Evolutionary conservation across 805 yeast species (phyloP), one percentile per base, ranked within the genome.

Genomic region (Starmera amethionina): DNA sequence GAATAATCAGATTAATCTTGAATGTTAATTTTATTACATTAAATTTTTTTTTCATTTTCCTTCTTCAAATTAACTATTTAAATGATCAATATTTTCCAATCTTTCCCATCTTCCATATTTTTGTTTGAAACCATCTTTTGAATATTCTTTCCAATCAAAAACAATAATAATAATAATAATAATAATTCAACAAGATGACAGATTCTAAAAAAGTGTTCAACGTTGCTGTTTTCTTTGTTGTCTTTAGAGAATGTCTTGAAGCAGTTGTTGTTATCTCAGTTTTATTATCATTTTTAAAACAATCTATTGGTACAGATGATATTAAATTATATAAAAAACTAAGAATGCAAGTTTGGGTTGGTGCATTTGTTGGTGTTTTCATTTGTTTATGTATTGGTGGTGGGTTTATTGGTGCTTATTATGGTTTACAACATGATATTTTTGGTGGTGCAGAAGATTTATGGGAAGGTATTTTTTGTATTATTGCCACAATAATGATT

Each of bases 401-500:
- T 64, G 95, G 88, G 42, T 89, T 90, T 65, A 89, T 90, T 59
- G 98, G 95, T 62, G 88, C 87, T 18, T 90, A 86, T 68, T 90
- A 90, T 61, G 65, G 83, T 31, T 70, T 83, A 38, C 79, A 82
- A 47, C 75, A 75, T 40, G 94, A 90, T 73, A 74, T 90, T 48
- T 90, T 96, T 84, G 71, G 90, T 38, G 58, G 62, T 11, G 78
- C 95, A 16, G 98, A 90, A 62, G 97, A 90, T 60, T 62, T 90
- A 42, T 90, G 97, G 97, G 98, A 90, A 73, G 97, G 97, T 68
- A 70, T 86, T 42, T 88, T 90, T 60, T 85, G 94, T 64, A 66
- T 90, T 49, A 79, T 90, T 60, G 98, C 97, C 3, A 77, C 95
- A 0, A 66, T 85, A 36, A 76, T 90, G 77, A 90, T 90, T 57